Base-by-base conservation (phyloP, 2,329 filamentous ascomycete species). In the Verruconis gallopava region DNA sequence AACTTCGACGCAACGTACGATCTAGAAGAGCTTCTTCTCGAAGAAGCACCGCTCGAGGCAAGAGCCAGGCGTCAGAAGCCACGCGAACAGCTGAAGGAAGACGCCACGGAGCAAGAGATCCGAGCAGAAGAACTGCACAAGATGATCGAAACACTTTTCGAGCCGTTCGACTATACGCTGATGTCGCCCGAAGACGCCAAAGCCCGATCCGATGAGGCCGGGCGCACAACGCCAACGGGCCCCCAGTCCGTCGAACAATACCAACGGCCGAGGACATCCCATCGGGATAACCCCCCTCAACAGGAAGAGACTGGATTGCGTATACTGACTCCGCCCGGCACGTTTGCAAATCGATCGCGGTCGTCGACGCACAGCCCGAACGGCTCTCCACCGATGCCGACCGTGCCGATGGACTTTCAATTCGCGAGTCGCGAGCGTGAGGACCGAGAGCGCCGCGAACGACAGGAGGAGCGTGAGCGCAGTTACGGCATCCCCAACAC, bases 1-100 rank as follows among this genome's bases (percentile, higher is more conserved):
- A 98, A 98, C 59, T 98, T 98, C 51, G 91, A 98, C 61, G 91
- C 91, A 3, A 98, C 91, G 1, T 96, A 98, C 57, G 91, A 98
- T 60, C 66, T 98, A 39, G 91, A 98, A 57, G 91, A 98, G 59
- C 62, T 98, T 15, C 65, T 98, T 2, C 63, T 98, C 35, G 91
- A 98, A 61, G 91, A 98, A 58, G 91, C 91, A 11, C 91, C 91
- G 1, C 66, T 98, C 4, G 91, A 98, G 61, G 91, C 91, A 43
- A 73, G 91, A 54, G 86, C 91, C 39, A 75, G 91, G 51, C 79
- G 89, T 55, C 91, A 96, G 60, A 95, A 96, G 61, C 91, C 91
- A 2, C 74, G 91, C 48, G 88, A 93, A 49, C 80, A 84, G 50
- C 67, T 98, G 56, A 89, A 91, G 61, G 85, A 93, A 2, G 89